Evolutionary conservation across 768 basidiomycete genomes (phyloP).

Genomic region (Punctularia strigosozonata): DNA sequence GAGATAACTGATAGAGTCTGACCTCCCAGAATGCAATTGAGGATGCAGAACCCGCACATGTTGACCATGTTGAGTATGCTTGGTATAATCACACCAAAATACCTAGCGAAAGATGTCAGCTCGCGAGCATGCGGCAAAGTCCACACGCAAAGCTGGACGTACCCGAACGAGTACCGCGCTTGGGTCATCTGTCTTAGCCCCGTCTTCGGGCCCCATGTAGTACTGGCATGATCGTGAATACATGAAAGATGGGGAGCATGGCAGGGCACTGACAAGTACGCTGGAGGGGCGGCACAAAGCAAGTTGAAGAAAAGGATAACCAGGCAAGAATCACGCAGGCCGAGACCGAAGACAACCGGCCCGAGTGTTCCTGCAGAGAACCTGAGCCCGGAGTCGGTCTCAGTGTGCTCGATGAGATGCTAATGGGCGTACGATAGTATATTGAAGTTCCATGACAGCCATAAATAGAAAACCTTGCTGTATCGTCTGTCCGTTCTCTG

Average conservation of each 20-base stretch:
- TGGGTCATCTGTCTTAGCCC: conserved; percentile 79
- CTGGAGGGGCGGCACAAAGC: conserved; percentile 27
- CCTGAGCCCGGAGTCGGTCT: conserved; percentile 10
- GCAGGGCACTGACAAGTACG: conserved; percentile 26
- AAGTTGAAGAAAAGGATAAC: conserved; percentile 37
- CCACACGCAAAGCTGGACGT: conserved; percentile 14
- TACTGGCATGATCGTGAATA: conserved; percentile 14
- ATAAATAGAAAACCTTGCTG: conserved; percentile 29
- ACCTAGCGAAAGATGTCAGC: conserved; percentile 24
- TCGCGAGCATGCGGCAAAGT: neutral
- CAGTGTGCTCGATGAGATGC: neutral
- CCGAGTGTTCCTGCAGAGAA: conserved; percentile 37
- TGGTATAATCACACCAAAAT: conserved; percentile 38
- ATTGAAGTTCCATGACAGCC: conserved; percentile 27
- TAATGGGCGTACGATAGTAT: conserved; percentile 22
- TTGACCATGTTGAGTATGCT: conserved; percentile 37
- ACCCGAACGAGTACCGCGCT: conserved; percentile 51
- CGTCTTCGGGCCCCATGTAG: conserved; percentile 69
- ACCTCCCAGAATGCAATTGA: conserved; percentile 53
- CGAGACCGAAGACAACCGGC: conserved; percentile 29
- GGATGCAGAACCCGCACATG: conserved; percentile 42
- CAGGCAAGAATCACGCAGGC: conserved; percentile 31
- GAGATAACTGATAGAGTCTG: conserved; percentile 44
- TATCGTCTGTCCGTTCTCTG: conserved; percentile 26
- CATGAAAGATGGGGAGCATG: neutral